Base-by-base conservation (phyloP, 768 basidiomycete species). In the Flagelloscypha sp. region DNA sequence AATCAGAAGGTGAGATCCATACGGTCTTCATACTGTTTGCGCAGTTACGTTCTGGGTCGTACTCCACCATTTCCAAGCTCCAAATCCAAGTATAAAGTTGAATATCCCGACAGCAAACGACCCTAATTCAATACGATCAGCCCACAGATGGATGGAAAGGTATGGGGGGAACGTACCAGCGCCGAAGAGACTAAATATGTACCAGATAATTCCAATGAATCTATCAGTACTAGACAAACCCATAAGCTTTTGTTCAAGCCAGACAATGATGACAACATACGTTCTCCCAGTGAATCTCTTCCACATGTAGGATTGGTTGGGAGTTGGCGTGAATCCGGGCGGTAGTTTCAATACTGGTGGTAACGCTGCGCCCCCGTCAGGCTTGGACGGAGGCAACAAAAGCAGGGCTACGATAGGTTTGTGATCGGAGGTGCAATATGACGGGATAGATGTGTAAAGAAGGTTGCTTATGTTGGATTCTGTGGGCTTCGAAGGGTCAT, bases 401-500 rank as follows among this genome's bases (percentile, higher is more conserved):
- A 92, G 66, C 24, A 90, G 61, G 20, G 76, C 68, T 11, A 88
- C 77, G 33, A 98, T 72, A 1, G 93, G 93, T 79, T 95, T 95
- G 84, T 87, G 45, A 13, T 98, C 94, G 8, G 89, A 93, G 3
- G 83, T 76, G 10, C 82, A 84, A 56, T 92, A 87, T 0, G 82
- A 78, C 10, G 83, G 84, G 43, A 90, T 70, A 24, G 78, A 76
- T 2, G 84, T 84, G 53, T 93, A 93, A 32, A 87, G 52, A 13
- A 85, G 38, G 42, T 81, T 84, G 3, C 54, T 67, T 42, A 84
- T 75, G 38, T 67, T 50, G 2, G 81, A 76, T 24, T 61, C 48
- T 7, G 71, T 62, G 6, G 65, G 64, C 6, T 55, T 55, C 38
- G 70, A 63, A 2, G 74, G 72, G 2, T 70, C 70, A 53, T 87